These are phyloP conservation scores for Clarireedia paspali DNA, from an alignment of 2,329 filamentous ascomycete genomes.

Conservation along the genomic window DNA sequence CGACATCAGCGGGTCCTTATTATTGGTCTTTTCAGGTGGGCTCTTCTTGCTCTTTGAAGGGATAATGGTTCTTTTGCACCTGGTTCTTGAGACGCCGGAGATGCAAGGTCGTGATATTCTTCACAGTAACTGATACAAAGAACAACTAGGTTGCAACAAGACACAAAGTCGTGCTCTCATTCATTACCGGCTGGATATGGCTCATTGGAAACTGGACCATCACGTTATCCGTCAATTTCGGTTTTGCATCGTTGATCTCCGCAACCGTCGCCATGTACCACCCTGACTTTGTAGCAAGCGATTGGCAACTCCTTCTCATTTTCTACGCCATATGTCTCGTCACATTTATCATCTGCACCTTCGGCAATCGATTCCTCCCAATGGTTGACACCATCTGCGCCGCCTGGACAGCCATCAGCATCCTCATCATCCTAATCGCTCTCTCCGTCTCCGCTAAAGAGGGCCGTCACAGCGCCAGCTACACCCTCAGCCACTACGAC, in stretches of 20 bases:
- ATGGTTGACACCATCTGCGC: constrained; percentile 52
- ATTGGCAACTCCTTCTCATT: constrained; percentile 63
- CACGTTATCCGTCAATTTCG: constrained; percentile 75
- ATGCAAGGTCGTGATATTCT: neutral
- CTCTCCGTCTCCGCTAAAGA: constrained; percentile 46
- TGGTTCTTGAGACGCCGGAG: neutral
- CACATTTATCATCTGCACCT: constrained; percentile 56
- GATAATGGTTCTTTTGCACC: too few relatives aligned
- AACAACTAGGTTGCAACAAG: constrained; percentile 40
- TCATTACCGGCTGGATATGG: constrained; percentile 70
- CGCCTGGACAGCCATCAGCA: constrained; percentile 46
- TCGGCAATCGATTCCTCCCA: constrained; percentile 61
- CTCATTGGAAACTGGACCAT: constrained; percentile 76
- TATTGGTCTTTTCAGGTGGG: constrained; percentile 66
- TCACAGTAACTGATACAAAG: neutral
- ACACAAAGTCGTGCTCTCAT: constrained; percentile 57
- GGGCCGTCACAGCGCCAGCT: constrained; percentile 43
- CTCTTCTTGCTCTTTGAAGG: neutral
- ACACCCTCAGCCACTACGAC: constrained; percentile 50
- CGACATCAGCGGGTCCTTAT: constrained; percentile 71
- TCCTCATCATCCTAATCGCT: constrained; percentile 48
- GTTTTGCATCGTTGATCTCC: constrained; percentile 48
- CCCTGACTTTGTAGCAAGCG: constrained; percentile 41
- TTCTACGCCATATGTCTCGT: constrained; percentile 62
- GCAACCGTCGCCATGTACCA: constrained; percentile 46